phyloP scores from a whole-genome alignment of 805 yeast species.

The Groenewaldozyma tartarivorans region DNA sequence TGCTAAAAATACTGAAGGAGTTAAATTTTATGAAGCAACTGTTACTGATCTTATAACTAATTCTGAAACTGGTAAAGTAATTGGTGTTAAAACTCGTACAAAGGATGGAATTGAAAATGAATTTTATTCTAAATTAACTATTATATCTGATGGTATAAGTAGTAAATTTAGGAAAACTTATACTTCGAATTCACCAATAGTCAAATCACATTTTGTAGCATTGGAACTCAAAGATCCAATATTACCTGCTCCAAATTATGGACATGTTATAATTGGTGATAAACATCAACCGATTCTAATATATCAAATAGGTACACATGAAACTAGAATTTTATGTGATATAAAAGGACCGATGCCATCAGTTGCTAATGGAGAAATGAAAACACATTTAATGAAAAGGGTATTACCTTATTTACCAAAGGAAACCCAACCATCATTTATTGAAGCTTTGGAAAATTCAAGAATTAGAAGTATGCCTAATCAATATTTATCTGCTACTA shows the following conservation, averaged over 20 bases:
- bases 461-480: constrained; percentile 86
- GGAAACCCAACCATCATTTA: constrained; percentile 55
- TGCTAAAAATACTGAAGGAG: constrained; percentile 62
- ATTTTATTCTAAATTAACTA: constrained; percentile 53
- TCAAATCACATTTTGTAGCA: constrained; percentile 83
- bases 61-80: constrained; percentile 43
- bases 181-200: constrained; percentile 50
- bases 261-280: constrained; percentile 79
- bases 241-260: constrained; percentile 67
- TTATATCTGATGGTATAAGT: constrained; percentile 88
- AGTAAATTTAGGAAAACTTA: constrained; percentile 81
- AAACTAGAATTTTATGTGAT: constrained; percentile 86
- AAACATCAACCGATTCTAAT: constrained; percentile 79
- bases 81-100: constrained; percentile 48
- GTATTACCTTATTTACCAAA: constrained; percentile 68
- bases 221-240: constrained; percentile 63
- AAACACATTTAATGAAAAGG: constrained; percentile 45
- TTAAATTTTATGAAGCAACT: constrained; percentile 72
- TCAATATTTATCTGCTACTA: constrained; percentile 72
- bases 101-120: constrained; percentile 29
- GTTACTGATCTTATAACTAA: constrained; percentile 59
- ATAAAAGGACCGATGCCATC: constrained; percentile 73
- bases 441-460: constrained; percentile 45
- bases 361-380: constrained; percentile 43
- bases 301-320: constrained; percentile 75